phyloP scores from a whole-genome alignment of 352 stramenopile genomes.

The Pythium coloratum region DNA sequence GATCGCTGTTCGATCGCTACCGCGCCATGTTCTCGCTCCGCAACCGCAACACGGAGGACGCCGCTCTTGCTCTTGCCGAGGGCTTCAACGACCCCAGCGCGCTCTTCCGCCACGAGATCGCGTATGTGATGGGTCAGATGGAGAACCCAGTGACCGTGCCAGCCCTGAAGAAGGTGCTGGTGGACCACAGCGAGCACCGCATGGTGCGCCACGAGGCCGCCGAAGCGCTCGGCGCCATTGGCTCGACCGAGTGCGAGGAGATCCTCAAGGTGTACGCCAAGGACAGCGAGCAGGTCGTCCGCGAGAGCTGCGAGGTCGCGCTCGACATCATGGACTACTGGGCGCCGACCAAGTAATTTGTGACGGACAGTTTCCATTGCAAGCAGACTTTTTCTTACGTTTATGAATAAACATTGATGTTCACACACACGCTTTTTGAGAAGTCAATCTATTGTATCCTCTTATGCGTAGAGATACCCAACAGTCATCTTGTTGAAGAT shows the following conservation, averaged over 20 bases:
- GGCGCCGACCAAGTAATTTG: conserved; percentile 47
- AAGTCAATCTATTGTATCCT: background rate
- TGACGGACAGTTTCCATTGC: background rate
- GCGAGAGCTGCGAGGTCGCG: conserved; percentile 95
- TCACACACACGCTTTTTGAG: background rate
- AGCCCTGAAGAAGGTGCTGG: conserved; percentile 89
- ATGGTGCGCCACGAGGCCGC: conserved; percentile 98
- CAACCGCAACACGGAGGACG: conserved; percentile 93
- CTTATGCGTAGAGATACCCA: conserved; percentile 59
- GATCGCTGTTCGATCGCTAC: conserved; percentile 93
- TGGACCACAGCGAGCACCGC: conserved; percentile 90
- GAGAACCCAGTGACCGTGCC: conserved; percentile 83
- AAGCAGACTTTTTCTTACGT: background rate
- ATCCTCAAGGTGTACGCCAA: conserved; percentile 81
- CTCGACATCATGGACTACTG: conserved; percentile 98
- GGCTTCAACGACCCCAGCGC: conserved; percentile 79
- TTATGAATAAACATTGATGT: conserved; percentile 1
- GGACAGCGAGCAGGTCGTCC: conserved; percentile 87
- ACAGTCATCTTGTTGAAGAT: conserved; percentile 58
- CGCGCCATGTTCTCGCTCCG: conserved; percentile 98
- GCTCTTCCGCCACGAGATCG: conserved; percentile 90
- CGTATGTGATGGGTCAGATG: conserved; percentile 95
- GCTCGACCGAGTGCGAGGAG: conserved; percentile 88
- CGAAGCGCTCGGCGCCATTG: conserved; percentile 96
- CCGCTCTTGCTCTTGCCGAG: conserved; percentile 70